These are phyloP conservation scores for Eruca vesicaria DNA, from an alignment of 441 rosid genomes.

Conservation along the genomic window DNA sequence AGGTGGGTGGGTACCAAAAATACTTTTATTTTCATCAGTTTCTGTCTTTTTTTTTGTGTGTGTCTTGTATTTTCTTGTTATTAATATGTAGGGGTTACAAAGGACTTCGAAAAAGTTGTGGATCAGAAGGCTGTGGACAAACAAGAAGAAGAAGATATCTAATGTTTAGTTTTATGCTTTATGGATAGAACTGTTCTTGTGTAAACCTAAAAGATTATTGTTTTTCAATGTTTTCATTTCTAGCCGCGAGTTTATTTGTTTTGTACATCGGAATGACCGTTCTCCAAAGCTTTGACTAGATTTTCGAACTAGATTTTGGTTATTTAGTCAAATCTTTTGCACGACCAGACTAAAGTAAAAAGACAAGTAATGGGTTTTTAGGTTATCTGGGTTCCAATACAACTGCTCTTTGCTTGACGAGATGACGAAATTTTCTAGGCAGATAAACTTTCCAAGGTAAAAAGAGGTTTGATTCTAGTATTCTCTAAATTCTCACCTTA, in stretches of 20 bases:
- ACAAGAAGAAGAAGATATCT: neutral
- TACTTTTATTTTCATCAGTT: neutral
- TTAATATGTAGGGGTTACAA: neutral
- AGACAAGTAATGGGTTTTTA: neutral
- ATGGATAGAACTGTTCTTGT: neutral
- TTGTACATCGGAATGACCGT: constrained; percentile 67
- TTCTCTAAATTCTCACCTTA: neutral
- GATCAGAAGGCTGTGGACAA: neutral
- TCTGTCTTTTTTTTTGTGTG: neutral
- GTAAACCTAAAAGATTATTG: neutral
- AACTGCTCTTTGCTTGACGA: neutral
- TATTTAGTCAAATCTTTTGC: constrained; percentile 40
- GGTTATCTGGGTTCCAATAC: neutral
- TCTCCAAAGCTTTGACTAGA: constrained; percentile 80
- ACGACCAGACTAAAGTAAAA: neutral
- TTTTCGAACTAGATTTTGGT: constrained; percentile 80
- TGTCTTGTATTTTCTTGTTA: neutral
- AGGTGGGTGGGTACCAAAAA: constrained; percentile 11
- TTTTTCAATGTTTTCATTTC: neutral
- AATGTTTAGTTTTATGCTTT: neutral
- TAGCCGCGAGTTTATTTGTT: neutral
- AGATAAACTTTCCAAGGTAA: neutral
- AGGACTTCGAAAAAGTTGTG: neutral
- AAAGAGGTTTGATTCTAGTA: neutral
- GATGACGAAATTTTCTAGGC: neutral